Conservation (phyloP, 371 early-diverging fungal genomes). For the Mortierella sp. region DNA sequence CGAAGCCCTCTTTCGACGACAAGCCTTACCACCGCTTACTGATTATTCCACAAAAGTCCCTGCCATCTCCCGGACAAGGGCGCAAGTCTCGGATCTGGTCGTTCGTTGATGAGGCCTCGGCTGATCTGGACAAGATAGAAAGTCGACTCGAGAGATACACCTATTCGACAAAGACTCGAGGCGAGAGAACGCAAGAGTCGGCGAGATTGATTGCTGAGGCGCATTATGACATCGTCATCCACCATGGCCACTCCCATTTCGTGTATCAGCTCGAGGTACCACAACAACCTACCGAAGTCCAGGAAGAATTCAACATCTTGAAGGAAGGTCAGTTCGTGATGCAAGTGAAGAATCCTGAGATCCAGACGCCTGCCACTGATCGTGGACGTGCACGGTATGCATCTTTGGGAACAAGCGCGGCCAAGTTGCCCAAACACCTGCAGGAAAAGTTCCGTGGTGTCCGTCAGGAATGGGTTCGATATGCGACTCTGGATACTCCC, state of each 20-base stretch:
- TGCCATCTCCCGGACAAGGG: constrained; percentile 25
- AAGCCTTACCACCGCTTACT: constrained; percentile 49
- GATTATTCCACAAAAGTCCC: constrained; percentile 53
- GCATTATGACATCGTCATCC: constrained; percentile 19
- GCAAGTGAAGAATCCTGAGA: constrained; percentile 58
- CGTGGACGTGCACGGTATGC: constrained; percentile 18
- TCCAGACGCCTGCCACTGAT: constrained; percentile 18
- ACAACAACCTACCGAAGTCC: constrained; percentile 53
- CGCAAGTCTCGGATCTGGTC: constrained; percentile 54
- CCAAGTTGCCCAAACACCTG: constrained; percentile 22
- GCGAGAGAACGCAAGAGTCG: constrained; percentile 49
- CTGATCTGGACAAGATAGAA: constrained; percentile 40
- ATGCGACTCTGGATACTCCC: constrained; percentile 10
- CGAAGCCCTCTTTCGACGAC: constrained; percentile 1
- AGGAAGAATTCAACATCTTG: constrained; percentile 59
- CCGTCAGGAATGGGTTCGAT: constrained; percentile 27
- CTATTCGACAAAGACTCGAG: constrained; percentile 58
- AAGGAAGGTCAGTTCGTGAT: constrained; percentile 60
- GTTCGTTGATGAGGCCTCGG: constrained; percentile 51
- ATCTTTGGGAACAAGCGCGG: constrained; percentile 16
- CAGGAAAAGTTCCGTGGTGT: constrained; percentile 28
- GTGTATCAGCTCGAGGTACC: constrained; percentile 57
- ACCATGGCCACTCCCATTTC: constrained; percentile 47
- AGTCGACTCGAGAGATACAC: constrained; percentile 45
- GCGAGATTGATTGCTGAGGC: constrained; percentile 52